These are phyloP conservation scores for Cordyceps cateniannulata DNA, from an alignment of 2,329 filamentous ascomycete species.

Conservation along the genomic window DNA sequence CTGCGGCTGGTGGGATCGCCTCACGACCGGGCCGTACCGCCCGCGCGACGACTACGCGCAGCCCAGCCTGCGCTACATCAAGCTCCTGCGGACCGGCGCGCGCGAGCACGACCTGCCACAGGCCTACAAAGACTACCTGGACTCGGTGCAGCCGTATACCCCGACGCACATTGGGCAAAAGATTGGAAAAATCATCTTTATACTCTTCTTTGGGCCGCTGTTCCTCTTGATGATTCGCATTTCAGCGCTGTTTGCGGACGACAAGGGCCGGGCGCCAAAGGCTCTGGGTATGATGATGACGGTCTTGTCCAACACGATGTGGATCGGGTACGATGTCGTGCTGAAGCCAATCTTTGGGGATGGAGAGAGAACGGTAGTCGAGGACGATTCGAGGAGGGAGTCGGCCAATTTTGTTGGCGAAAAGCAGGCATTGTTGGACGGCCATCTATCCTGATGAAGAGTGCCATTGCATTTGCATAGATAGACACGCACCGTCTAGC, in stretches of 20 bases:
- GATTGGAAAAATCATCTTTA: constrained; percentile 58
- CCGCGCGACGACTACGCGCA: constrained; percentile 69
- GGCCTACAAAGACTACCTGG: constrained; percentile 71
- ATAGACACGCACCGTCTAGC: no score
- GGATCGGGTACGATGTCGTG: constrained; percentile 39
- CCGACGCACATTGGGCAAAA: constrained; percentile 61
- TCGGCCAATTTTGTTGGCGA: constrained; percentile 7
- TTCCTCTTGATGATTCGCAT: constrained; percentile 44
- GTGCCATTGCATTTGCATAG: no score
- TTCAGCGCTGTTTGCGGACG: constrained; percentile 48
- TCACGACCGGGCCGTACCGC: constrained; percentile 43
- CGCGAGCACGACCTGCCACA: constrained; percentile 71
- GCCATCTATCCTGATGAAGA: background rate
- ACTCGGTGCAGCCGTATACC: constrained; percentile 61
- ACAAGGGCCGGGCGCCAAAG: constrained; percentile 58
- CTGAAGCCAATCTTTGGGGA: constrained; percentile 68
- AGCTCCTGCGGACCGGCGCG: constrained; percentile 72
- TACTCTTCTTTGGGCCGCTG: constrained; percentile 49
- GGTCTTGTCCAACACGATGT: constrained; percentile 43
- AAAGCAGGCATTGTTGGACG: background rate
- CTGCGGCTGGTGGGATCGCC: constrained; percentile 38
- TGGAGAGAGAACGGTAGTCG: constrained; percentile 60
- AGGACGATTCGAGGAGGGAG: constrained; percentile 17
- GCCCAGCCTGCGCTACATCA: constrained; percentile 76
- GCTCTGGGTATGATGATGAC: constrained; percentile 56